Evolutionary conservation across 2,329 filamentous ascomycete species (phyloP).

Genomic region (Botrytis porri): DNA sequence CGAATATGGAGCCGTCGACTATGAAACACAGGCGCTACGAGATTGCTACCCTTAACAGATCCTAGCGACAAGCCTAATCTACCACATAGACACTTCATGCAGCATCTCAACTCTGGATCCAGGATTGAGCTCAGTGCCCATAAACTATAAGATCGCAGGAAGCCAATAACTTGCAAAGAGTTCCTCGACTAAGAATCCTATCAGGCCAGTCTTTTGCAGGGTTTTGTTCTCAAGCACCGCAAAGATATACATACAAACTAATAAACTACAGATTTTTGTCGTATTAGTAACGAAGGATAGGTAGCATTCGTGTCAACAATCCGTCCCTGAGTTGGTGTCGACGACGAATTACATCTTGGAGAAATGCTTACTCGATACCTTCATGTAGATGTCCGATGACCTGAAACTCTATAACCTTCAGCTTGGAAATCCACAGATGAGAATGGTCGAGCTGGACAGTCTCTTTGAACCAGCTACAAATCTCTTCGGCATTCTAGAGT

Average conservation of each 20-base stretch:
- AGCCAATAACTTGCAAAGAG: neutral
- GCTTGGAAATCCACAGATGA: neutral
- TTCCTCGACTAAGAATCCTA: neutral
- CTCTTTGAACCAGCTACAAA: neutral
- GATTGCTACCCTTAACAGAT: neutral
- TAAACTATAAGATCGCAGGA: fast-evolving
- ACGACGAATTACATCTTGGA: too few relatives aligned
- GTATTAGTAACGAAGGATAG: fast-evolving
- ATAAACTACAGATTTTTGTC: neutral
- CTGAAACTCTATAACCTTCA: neutral
- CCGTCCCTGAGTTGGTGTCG: too few relatives aligned
- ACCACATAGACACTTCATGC: neutral
- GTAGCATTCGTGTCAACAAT: neutral
- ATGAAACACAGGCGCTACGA: fast-evolving
- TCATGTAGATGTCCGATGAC: neutral
- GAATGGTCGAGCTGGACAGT: neutral
- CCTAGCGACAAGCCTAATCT: neutral
- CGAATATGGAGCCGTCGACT: neutral
- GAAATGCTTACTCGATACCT: neutral
- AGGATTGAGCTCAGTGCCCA: neutral
- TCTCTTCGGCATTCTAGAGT: neutral
- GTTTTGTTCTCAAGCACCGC: fast-evolving
- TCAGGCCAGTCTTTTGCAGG: neutral
- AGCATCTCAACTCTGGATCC: fast-evolving
- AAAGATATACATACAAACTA: neutral